Conservation (phyloP, 208 protist genomes). For the Phytomonas sp. region DNA sequence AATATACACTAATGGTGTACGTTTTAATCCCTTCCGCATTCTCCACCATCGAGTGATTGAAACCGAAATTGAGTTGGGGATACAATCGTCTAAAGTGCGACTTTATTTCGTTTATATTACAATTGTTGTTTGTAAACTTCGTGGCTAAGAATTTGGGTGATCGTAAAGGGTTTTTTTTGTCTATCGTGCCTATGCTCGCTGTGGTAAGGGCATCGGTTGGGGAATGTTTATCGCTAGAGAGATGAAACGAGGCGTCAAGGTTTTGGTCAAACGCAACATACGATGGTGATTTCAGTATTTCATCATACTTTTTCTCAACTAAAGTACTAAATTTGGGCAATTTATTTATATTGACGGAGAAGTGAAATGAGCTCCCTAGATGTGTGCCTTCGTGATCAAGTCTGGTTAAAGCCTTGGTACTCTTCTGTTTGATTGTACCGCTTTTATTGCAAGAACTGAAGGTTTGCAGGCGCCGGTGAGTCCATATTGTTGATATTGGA, state of each 20-base stretch:
- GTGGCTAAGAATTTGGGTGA: background rate
- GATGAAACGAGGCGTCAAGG: background rate
- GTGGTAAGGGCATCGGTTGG: background rate
- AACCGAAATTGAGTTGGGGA: slow-evolving; percentile 32
- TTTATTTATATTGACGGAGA: background rate
- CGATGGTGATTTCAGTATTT: background rate
- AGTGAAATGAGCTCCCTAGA: background rate
- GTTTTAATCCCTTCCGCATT: slow-evolving; percentile 54
- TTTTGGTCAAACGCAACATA: background rate
- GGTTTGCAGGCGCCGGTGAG: background rate
- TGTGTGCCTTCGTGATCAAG: background rate
- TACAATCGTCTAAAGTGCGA: slow-evolving; percentile 17
- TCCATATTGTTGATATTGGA: background rate
- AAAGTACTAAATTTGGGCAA: background rate
- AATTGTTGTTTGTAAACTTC: background rate
- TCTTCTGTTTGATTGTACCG: background rate
- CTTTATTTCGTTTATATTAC: background rate
- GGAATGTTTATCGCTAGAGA: background rate
- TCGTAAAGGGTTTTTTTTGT: background rate
- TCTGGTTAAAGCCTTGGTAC: background rate
- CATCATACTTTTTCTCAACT: background rate
- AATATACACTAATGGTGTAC: slow-evolving; percentile 42
- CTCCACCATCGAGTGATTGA: slow-evolving; percentile 46
- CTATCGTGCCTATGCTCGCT: background rate
- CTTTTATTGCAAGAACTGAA: background rate